Base-by-base conservation (phyloP, 2,329 filamentous ascomycete genomes). In the Aspergillus eucalypticola region DNA sequence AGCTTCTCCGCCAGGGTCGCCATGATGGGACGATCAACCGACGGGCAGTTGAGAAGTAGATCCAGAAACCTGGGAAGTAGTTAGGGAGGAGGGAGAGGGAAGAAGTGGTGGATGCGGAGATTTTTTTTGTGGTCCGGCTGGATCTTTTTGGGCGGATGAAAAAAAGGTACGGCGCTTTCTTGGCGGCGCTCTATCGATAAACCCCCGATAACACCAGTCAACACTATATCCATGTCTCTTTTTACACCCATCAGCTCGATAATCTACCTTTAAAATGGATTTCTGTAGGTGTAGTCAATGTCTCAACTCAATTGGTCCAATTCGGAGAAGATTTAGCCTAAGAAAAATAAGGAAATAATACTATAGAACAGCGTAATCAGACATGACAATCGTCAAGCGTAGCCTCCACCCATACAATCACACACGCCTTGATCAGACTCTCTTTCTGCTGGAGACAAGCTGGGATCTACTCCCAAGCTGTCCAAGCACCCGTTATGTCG, bases 1-100 rank as follows among this genome's bases (percentile, higher is more conserved):
- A 99, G 87, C 83, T 92, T 96, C 83, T 96, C 94, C 76, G 90
- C 88, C 72, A 98, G 81, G 77, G 87, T 86, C 80, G 77, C 76
- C 81, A 82, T 82, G 69, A 69, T 79, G 73, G 68, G 58, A 61
- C 57, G 65, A 66, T 64, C 59, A 63, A 69, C 64, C 66, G 58
- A 64, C 65, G 69, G 69, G 66, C 63, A 61, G 59, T 62, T 56
- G 65, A 66, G 68, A 69, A 67, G 64, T 60, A 61, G 54, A 62
- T 64, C 52, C 56, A 56, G 63, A 59, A 21, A 53, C 25, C 39
- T 53, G 46, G 58, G 46, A 59, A 38, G 54, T 59, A 29, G 66
- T 63, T 66, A 58, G 42, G 63, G 65, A 66, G 61, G 66, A 67
- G 64, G 56, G 35, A 67, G 64, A 57, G 65, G 68, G 64, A 64